Evolutionary conservation across 805 yeast genomes (phyloP), one percentile per base, ranked within the genome.

Genomic region (Barnettozyma salicaria): DNA sequence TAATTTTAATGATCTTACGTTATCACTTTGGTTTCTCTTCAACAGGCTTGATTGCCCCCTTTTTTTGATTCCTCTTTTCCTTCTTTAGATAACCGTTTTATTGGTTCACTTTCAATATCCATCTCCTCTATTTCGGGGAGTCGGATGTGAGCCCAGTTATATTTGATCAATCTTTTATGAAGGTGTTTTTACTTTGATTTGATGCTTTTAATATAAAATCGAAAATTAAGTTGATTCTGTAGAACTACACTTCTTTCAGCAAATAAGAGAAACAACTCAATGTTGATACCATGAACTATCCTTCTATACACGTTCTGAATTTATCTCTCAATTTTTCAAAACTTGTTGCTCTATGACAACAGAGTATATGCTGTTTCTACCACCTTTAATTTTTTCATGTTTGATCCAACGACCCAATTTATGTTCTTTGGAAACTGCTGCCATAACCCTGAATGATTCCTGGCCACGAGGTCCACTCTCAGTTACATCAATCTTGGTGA

Each of bases 361-460:
- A 8, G 79, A 73, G 49, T 69, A 76, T 46, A 86, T 67, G 41
- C 86, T 86, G 60, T 84, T 86, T 58, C 90, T 75, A 21, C 82
- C 80, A 7, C 84, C 84, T 19, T 68, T 67, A 25, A 72, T 67
- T 26, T 37, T 37, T 4, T 36, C 28, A 37, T 73, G 67, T 30
- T 70, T 67, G 19, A 78, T 59, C 96, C 96, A 89, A 56, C 97
- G 78, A 26, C 96, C 97, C 40, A 85, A 67, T 55, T 82, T 76
- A 55, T 83, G 95, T 61, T 90, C 96, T 59, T 89, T 86, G 27
- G 90, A 74, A 5, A 84, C 66, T 25, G 86, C 68, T 0, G 83
- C 90, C 45, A 74, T 64, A 9, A 87, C 61, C 46, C 76, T 70
- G 34, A 77, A 56, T 33, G 70, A 67, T 37, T 70, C 72, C 38